Conservation (phyloP, 768 basidiomycete species). For the Kwoniella sp. region DNA sequence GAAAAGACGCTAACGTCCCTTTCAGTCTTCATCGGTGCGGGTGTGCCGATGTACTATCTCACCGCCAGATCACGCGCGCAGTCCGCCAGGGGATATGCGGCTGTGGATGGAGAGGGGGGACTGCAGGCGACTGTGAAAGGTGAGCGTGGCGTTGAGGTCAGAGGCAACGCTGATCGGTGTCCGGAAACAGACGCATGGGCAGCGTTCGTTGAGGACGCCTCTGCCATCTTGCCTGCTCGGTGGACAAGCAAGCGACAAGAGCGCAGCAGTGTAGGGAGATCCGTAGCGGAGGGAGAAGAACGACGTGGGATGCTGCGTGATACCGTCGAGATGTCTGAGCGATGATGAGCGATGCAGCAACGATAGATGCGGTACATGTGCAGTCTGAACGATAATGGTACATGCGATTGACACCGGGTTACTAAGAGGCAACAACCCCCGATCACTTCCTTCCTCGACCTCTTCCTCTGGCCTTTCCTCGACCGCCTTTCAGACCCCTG, state of each 20-base stretch:
- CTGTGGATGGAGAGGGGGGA: slow-evolving; percentile 6
- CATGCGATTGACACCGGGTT: background rate
- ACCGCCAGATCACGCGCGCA: slow-evolving; percentile 27
- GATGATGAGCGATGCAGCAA: too few species aligned
- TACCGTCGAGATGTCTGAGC: slow-evolving; percentile 40
- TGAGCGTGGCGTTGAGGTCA: too few species aligned
- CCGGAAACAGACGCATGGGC: slow-evolving; percentile 28
- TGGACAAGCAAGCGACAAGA: background rate
- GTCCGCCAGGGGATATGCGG: slow-evolving; percentile 6
- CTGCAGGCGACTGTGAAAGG: slow-evolving; percentile 11
- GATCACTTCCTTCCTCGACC: slow-evolving; percentile 13
- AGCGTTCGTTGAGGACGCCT: slow-evolving; percentile 27
- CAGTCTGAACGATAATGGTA: background rate
- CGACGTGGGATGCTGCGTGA: slow-evolving; percentile 33
- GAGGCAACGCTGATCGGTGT: too few species aligned
- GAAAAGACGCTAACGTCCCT: background rate
- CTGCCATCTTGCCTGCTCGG: slow-evolving; percentile 10
- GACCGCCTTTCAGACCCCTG: slow-evolving; percentile 17
- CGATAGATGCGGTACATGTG: background rate
- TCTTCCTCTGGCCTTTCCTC: slow-evolving; percentile 19
- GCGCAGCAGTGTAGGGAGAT: background rate
- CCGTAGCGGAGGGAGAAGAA: slow-evolving; percentile 23
- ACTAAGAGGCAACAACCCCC: background rate
- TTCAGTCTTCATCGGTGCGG: slow-evolving; percentile 44
- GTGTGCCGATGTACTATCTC: slow-evolving; percentile 47